Evolutionary conservation across 768 basidiomycete species (phyloP), one percentile per base, ranked within the genome.

Genomic region (Hygrophorus russula): DNA sequence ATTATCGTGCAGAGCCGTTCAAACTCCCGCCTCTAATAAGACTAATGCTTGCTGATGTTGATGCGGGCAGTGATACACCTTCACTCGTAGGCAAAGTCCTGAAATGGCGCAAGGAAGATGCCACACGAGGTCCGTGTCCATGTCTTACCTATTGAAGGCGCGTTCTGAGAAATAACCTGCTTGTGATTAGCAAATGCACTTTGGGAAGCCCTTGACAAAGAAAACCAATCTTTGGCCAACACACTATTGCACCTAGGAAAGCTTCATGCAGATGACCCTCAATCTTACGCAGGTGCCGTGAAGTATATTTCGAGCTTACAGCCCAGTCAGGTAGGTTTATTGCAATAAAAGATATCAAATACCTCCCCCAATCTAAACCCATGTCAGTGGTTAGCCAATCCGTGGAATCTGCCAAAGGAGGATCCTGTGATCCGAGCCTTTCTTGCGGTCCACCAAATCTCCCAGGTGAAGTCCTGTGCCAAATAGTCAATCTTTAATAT

Each of bases 51-150:
- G 96, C 93, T 18, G 96, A 99, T 56, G 91, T 98, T 12, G 88
- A 96, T 53, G 90, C 87, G 7, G 96, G 96, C 8, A 93, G 87
- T 51, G 88, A 97, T 54, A 97, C 96, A 1, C 96, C 96, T 1
- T 88, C 88, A 33, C 76, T 98, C 33, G 91, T 93, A 9, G 79
- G 88, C 24, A 82, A 88, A 59, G 96, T 99, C 3, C 64, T 96
- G 49, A 80, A 78, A 53, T 98, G 94, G 94, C 75, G 87, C 34
- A 74, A 77, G 53, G 74, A 79, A 34, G 69, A 82, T 36, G 60
- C 66, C 11, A 65, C 62, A 27, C 65, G 76, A 59, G 81, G 87
- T 77, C 49, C 42, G 50, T 44, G 7, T 9, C 17, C 45, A 45
- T 19, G 31, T 24, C 28, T 42, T 35, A 36, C 19, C 2, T 13